These are phyloP conservation scores for Saprolegnia parasitica DNA, from an alignment of 352 stramenopile genomes.

Conservation along the genomic window DNA sequence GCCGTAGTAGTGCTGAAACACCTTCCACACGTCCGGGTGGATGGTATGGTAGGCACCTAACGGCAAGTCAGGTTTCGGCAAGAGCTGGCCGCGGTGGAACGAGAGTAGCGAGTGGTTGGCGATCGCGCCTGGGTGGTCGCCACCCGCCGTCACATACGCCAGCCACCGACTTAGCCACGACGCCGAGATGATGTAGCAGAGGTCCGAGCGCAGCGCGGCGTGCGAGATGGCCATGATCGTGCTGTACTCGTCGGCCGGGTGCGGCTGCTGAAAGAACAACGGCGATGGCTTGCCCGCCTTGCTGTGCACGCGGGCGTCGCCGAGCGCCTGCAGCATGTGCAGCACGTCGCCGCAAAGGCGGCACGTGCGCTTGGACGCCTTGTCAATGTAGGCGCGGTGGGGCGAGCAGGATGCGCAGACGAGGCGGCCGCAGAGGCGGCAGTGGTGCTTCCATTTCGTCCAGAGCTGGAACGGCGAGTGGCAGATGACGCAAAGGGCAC, in stretches of 20 bases:
- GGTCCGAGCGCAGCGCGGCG: neutral
- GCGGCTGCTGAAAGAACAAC: slow-evolving; percentile 4
- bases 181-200: slow-evolving; percentile 20
- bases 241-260: neutral
- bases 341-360: slow-evolving; percentile 13
- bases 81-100: slow-evolving; percentile 24
- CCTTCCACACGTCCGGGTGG: slow-evolving; percentile 8
- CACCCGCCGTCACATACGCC: neutral
- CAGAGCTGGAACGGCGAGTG: slow-evolving; percentile 16
- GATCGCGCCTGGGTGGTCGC: slow-evolving; percentile 21
- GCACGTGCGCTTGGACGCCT: slow-evolving; percentile 17
- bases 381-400: neutral
- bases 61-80: neutral
- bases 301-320: slow-evolving; percentile 22
- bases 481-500: slow-evolving; percentile 25
- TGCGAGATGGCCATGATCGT: slow-evolving; percentile 8
- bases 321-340: slow-evolving; percentile 18
- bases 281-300: neutral
- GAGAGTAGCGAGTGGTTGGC: slow-evolving; percentile 26
- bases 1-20: slow-evolving; percentile 19
- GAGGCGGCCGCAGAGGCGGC: slow-evolving; percentile 26
- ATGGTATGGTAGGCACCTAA: neutral
- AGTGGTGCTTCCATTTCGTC: slow-evolving; percentile 26
- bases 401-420: slow-evolving; percentile 22
- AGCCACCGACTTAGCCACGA: slow-evolving; percentile 17